These are phyloP conservation scores for Atalantia buxifolia DNA, from an alignment of 345 rosid genomes.

Conservation along the genomic window DNA sequence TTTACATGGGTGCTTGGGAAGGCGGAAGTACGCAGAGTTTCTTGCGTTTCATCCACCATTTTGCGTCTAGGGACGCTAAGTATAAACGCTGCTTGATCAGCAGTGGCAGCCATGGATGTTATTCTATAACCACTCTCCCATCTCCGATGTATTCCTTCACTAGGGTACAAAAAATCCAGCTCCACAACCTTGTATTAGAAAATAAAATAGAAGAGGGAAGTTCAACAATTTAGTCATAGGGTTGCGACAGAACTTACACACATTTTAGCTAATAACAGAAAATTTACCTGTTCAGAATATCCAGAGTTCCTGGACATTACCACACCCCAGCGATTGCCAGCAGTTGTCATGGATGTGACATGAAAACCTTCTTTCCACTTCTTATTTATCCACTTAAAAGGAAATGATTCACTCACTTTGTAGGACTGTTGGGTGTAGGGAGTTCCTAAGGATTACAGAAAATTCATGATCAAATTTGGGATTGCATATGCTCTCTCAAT, in stretches of 20 bases:
- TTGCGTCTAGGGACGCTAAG: conserved; percentile 85
- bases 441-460: conserved; percentile 55
- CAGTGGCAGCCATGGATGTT: conserved; percentile 91
- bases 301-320: conserved; percentile 97
- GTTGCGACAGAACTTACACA: background rate
- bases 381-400: conserved; percentile 97
- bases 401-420: conserved; percentile 97
- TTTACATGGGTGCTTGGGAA: conserved; percentile 96
- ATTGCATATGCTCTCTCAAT: background rate
- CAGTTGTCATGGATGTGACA: conserved; percentile 95
- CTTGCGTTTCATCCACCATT: conserved; percentile 88
- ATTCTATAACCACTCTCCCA: conserved; percentile 94
- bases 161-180: conserved; percentile 91
- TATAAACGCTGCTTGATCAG: conserved; percentile 91
- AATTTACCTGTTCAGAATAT: conserved; percentile 74
- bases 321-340: conserved; percentile 92
- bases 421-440: conserved; percentile 96
- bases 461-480: conserved; percentile 7
- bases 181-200: conserved; percentile 68
- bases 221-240: background rate
- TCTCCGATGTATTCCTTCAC: conserved; percentile 89
- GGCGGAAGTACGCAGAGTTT: conserved; percentile 92
- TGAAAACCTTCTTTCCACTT: conserved; percentile 99
- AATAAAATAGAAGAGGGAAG: conserved; percentile 10
- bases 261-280: background rate